phyloP scores from a whole-genome alignment of 176 grass and related monocot genomes.

The Rhynchospora pubera region DNA sequence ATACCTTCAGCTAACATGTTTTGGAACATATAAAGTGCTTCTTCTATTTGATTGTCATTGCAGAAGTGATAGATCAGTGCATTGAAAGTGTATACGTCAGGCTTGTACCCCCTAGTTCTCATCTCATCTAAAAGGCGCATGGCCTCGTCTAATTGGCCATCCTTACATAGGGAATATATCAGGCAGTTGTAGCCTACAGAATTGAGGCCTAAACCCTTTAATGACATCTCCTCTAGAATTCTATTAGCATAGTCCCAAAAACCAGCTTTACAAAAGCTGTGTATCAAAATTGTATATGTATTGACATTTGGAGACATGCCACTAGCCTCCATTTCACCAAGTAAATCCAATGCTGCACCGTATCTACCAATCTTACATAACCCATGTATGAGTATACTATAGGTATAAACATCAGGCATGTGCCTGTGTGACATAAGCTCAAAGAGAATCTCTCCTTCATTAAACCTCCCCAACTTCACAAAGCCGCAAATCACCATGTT shows the following conservation, averaged over 20 bases:
- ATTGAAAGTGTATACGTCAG: constrained; percentile 81
- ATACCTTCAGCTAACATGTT: constrained; percentile 62
- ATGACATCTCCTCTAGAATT: constrained; percentile 49
- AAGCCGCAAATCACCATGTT: constrained; percentile 77
- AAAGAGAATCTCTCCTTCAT: constrained; percentile 56
- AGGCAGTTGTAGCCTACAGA: constrained; percentile 72
- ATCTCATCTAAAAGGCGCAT: constrained; percentile 59
- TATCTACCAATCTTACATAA: constrained; percentile 61
- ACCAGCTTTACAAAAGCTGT: constrained; percentile 56
- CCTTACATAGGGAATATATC: constrained; percentile 69
- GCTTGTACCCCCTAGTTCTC: constrained; percentile 58
- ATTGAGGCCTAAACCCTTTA: constrained; percentile 54
- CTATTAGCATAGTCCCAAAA: constrained; percentile 55
- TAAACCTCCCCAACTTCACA: constrained; percentile 37
- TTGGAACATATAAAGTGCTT: constrained; percentile 47
- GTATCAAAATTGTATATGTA: constrained; percentile 66
- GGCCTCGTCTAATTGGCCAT: constrained; percentile 48
- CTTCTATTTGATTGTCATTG: constrained; percentile 45
- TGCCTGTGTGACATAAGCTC: constrained; percentile 48
- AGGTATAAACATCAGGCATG: constrained; percentile 60
- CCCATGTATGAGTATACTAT: constrained; percentile 60
- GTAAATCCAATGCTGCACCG: constrained; percentile 43
- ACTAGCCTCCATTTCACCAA: constrained; percentile 64
- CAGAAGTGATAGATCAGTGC: constrained; percentile 75
- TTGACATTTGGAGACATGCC: constrained; percentile 43